These are phyloP conservation scores for Dacryopinax spathularia DNA, from an alignment of 768 basidiomycete species.

Conservation along the genomic window DNA sequence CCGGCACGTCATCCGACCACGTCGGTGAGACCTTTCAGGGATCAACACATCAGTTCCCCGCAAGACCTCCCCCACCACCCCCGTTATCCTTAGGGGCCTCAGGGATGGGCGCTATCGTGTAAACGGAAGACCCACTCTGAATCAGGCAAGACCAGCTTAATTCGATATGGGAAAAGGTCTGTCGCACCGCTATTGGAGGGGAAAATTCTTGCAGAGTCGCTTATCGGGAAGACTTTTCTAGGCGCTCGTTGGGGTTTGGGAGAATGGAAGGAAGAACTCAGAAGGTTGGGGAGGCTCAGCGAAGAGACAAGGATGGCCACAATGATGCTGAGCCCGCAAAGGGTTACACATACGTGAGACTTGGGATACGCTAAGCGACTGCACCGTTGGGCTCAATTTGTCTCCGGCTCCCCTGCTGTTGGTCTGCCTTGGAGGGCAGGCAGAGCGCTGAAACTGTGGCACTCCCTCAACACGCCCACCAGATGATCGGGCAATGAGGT, in stretches of 20 bases:
- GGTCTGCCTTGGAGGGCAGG: background rate
- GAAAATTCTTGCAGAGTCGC: background rate
- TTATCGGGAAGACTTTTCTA: background rate
- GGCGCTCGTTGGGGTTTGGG: background rate
- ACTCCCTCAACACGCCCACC: background rate
- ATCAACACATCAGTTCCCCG: background rate
- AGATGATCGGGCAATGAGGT: background rate
- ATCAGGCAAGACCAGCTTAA: background rate
- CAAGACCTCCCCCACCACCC: background rate
- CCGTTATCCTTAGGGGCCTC: background rate
- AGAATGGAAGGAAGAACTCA: background rate
- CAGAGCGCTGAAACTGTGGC: background rate
- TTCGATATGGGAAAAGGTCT: background rate
- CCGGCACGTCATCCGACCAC: background rate
- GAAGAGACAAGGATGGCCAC: background rate
- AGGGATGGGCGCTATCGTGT: background rate
- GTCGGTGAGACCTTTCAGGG: constrained; percentile 3
- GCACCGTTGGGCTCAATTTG: background rate
- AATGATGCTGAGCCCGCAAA: background rate
- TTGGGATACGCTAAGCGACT: background rate
- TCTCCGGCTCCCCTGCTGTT: background rate
- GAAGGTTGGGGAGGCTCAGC: background rate
- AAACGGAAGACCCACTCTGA: background rate
- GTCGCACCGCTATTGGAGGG: background rate
- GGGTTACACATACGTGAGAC: background rate